Evolutionary conservation across 2,329 filamentous ascomycete genomes (phyloP), one percentile per base, ranked within the genome.

Genomic region (Fusarium udum): DNA sequence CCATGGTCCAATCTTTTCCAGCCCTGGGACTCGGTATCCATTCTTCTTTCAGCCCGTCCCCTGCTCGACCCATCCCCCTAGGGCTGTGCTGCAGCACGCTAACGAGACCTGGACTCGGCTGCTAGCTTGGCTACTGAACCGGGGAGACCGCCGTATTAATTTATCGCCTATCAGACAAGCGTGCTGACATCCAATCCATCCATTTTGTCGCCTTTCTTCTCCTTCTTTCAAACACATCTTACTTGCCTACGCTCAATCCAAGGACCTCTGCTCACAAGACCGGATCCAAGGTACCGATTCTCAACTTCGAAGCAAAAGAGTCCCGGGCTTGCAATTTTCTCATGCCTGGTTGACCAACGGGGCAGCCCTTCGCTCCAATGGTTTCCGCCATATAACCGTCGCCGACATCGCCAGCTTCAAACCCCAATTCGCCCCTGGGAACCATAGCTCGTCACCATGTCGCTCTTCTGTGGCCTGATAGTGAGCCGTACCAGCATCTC

Each of bases 171-270:
- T 77, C 75, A 77, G 43, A 64, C 48, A 55, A 62, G 62, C 59
- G 57, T 67, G 75, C 75, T 77, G 75, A 77, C 75, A 77, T 77
- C 58, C 45, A 60, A 28, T 71, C 37, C 57, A 58, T 63, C 36
- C 58, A 63, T 72, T 53, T 49, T 65, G 57, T 66, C 58, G 56
- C 55, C 70, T 69, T 59, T 69, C 61, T 61, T 71, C 53, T 59
- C 53, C 45, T 60, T 63, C 42, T 48, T 42, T 58, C 39, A 53
- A 46, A 48, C 56, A 34, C 40, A 37, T 59, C 53, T 55, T 49
- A 48, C 39, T 46, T 58, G n/a, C n/a, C 36, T 45, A 55, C 32
- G 8, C 22, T 36, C 53, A 32, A 42, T 43, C 34, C 32, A 28
- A 34, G 26, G 32, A 58, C n/a, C 34, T 26, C 37, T 58, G 18